These are phyloP conservation scores for Starmerella vitae DNA, from an alignment of 805 yeast genomes.

Conservation along the genomic window DNA sequence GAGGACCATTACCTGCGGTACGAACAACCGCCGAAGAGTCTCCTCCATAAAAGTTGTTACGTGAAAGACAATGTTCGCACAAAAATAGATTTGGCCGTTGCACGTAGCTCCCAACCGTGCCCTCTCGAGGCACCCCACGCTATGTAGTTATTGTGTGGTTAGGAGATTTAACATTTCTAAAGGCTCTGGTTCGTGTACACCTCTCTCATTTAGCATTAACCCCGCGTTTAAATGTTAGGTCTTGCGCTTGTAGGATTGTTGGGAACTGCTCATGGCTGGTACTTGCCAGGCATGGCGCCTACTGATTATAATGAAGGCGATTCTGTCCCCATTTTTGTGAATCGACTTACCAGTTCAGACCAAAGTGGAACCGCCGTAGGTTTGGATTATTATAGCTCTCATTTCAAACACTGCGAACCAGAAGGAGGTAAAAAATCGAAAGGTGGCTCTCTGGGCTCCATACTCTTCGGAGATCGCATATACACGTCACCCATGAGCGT, in stretches of 20 bases:
- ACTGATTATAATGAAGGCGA: slow-evolving; percentile 70
- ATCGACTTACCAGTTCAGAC: slow-evolving; percentile 67
- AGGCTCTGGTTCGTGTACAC: too few relatives aligned
- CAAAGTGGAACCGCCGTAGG: slow-evolving; percentile 25
- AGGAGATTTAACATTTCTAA: too few relatives aligned
- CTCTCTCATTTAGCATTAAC: too few relatives aligned
- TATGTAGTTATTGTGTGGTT: too few relatives aligned
- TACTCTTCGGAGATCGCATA: slow-evolving; percentile 89
- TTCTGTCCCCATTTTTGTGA: slow-evolving; percentile 63
- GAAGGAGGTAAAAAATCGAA: slow-evolving; percentile 50
- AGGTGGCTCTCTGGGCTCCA: slow-evolving; percentile 81
- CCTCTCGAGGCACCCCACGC: too few relatives aligned
- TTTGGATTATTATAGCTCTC: slow-evolving; percentile 54
- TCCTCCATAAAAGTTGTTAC: too few relatives aligned
- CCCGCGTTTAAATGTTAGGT: too few relatives aligned
- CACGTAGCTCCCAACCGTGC: too few relatives aligned
- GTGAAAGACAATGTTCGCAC: too few relatives aligned
- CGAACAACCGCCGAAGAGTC: too few relatives aligned
- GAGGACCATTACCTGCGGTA: slow-evolving; percentile 8
- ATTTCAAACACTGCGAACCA: slow-evolving; percentile 76
- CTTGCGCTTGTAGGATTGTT: slow-evolving; percentile 5
- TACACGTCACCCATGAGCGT: slow-evolving; percentile 82
- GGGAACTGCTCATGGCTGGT: slow-evolving; percentile 42
- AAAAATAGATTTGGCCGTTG: too few relatives aligned
- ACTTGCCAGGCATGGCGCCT: slow-evolving; percentile 93